Percentiles rank a stretch among this genome's conserved stretches.
Evolutionary conservation across 148 eudicot species (phyloP).

Genomic region (Pouteria glomerata): DNA sequence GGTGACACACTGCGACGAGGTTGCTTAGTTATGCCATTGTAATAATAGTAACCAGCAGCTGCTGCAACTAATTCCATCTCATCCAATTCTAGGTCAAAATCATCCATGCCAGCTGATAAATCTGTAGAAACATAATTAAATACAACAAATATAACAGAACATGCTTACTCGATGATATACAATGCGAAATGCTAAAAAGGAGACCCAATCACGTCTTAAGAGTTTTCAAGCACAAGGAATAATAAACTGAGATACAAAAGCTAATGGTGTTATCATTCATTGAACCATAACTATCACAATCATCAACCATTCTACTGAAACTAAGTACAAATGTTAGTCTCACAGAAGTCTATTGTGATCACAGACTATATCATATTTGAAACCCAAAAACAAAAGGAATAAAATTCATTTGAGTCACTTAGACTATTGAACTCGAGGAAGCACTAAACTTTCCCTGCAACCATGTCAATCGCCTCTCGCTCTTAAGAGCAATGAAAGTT

Average conservation of each 20-base stretch:
- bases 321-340: slow-evolving; percentile 1
- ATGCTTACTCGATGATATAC: not conserved
- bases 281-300: slow-evolving; percentile 1
- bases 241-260: not conserved
- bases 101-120: slow-evolving; percentile 43
- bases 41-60: slow-evolving; percentile 63
- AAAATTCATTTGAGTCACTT: slow-evolving; percentile 3
- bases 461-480: slow-evolving; percentile 47
- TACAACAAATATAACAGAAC: slow-evolving; percentile 11
- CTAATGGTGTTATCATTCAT: not conserved
- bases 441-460: slow-evolving; percentile 58
- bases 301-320: slow-evolving; percentile 1
- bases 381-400: not conserved
- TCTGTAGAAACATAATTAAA: slow-evolving; percentile 27
- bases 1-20: slow-evolving; percentile 39
- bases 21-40: slow-evolving; percentile 39
- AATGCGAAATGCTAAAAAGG: not conserved
- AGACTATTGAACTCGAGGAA: slow-evolving; percentile 23
- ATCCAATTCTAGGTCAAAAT: slow-evolving; percentile 60
- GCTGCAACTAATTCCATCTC: slow-evolving; percentile 81
- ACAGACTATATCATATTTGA: not conserved
- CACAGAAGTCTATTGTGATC: slow-evolving; percentile 1
- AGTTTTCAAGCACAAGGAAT: slow-evolving; percentile 11
- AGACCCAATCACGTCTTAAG: slow-evolving; percentile 1
- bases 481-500: slow-evolving; percentile 55